phyloP scores from a whole-genome alignment of 257 asterid species.

The Scutellaria baicalensis region DNA sequence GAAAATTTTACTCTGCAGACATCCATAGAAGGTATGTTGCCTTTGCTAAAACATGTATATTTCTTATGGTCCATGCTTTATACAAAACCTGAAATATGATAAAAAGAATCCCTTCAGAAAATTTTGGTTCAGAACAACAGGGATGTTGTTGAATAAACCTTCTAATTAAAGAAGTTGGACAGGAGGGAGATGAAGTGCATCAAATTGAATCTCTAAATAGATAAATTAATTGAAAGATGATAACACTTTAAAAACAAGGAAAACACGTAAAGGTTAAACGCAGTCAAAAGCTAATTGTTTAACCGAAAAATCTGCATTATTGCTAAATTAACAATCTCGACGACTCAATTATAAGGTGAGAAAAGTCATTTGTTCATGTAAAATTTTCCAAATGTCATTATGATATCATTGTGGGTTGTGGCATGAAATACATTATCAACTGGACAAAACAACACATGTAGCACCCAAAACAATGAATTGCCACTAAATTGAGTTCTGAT shows the following conservation, averaged over 20 bases:
- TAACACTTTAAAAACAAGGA: background rate
- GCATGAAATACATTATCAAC: background rate
- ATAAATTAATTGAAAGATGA: background rate
- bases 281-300: background rate
- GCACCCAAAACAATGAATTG: background rate
- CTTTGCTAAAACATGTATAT: conserved; percentile 28
- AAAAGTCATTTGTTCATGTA: background rate
- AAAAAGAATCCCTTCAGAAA: conserved; percentile 15
- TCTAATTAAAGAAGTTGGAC: background rate
- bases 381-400: background rate
- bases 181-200: background rate
- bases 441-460: background rate
- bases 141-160: conserved; percentile 7
- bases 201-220: background rate
- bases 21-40: conserved; percentile 35
- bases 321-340: background rate
- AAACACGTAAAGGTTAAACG: background rate
- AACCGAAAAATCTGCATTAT: background rate
- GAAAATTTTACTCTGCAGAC: conserved; percentile 37
- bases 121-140: background rate
- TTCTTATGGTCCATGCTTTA: conserved; percentile 50
- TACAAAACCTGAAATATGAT: conserved; percentile 35
- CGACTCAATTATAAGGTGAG: background rate
- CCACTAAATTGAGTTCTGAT: background rate
- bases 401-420: background rate